Percentiles rank a stretch among this genome's conserved stretches.
Conservation (phyloP, 164 flowering plant species). For the Euptelea pleiosperma region DNA sequence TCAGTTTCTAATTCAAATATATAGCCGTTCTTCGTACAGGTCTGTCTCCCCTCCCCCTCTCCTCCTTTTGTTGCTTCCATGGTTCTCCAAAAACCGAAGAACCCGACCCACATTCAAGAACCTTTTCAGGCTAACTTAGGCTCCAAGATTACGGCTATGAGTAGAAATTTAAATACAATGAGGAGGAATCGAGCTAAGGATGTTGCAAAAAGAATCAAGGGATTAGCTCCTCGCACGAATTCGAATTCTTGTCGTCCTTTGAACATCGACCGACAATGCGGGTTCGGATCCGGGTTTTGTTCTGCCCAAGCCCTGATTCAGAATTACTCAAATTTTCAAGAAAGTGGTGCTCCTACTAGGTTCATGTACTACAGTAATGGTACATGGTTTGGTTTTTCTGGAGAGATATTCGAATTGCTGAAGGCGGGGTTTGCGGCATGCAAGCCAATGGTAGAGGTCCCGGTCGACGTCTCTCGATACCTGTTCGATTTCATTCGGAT, state of each 20-base stretch:
- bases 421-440: slow-evolving; percentile 23
- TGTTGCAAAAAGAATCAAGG: neutral
- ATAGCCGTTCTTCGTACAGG: too few species aligned
- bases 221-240: neutral
- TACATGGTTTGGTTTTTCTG: slow-evolving; percentile 34
- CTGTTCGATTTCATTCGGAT: slow-evolving; percentile 42
- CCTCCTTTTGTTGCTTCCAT: neutral
- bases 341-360: slow-evolving; percentile 29
- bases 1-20: too few species aligned
- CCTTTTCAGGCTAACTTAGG: neutral
- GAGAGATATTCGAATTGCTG: slow-evolving; percentile 20
- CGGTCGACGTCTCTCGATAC: slow-evolving; percentile 18
- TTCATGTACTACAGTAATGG: slow-evolving; percentile 31
- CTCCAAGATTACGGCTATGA: neutral
- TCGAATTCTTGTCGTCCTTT: neutral
- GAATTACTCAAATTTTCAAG: slow-evolving; percentile 31
- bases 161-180: neutral
- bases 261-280: neutral
- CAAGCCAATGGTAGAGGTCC: slow-evolving; percentile 24
- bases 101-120: neutral
- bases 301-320: slow-evolving; percentile 18
- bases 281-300: slow-evolving; percentile 1
- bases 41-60: neutral
- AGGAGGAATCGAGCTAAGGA: slow-evolving; percentile 1
- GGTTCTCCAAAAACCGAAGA: neutral